Evolutionary conservation across 768 basidiomycete genomes (phyloP).

Genomic region (Saitozyma podzolica): DNA sequence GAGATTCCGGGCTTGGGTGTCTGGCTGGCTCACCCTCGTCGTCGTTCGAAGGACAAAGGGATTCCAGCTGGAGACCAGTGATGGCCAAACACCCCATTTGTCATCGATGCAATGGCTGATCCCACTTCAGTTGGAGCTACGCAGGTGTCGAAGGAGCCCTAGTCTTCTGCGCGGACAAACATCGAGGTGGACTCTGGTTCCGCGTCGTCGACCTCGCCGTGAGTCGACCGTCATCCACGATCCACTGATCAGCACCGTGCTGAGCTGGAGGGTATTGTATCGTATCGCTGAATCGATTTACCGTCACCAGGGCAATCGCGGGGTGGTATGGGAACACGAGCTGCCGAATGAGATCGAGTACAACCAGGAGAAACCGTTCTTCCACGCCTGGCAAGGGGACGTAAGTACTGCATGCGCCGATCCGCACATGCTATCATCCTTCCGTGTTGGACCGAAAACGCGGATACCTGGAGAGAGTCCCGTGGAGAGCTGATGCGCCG

Average conservation of each 20-base stretch:
- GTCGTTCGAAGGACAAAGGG: constrained; percentile 28
- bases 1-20: no score
- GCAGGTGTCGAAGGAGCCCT: constrained; percentile 83
- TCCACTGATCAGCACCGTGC: neutral
- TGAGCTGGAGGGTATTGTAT: neutral
- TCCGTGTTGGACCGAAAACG: constrained; percentile 71
- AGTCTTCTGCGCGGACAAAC: constrained; percentile 66
- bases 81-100: no score
- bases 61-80: no score
- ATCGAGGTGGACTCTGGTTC: constrained; percentile 63
- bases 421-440: constrained; percentile 12
- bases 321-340: constrained; percentile 91
- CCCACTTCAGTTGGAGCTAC: constrained; percentile 69
- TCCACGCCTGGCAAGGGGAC: constrained; percentile 89
- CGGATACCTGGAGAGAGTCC: no score
- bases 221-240: constrained; percentile 13
- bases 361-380: constrained; percentile 79
- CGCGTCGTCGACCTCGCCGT: constrained; percentile 74
- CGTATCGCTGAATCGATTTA: constrained; percentile 4
- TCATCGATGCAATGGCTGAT: no score
- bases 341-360: constrained; percentile 80
- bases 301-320: constrained; percentile 65
- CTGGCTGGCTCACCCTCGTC: no score
- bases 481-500: no score
- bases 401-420: constrained; percentile 59